Percentiles rank a stretch among this genome's conserved stretches.
Conservation (phyloP, 495 filamentous ascomycete species). For the Parachaetomium inaequale region DNA sequence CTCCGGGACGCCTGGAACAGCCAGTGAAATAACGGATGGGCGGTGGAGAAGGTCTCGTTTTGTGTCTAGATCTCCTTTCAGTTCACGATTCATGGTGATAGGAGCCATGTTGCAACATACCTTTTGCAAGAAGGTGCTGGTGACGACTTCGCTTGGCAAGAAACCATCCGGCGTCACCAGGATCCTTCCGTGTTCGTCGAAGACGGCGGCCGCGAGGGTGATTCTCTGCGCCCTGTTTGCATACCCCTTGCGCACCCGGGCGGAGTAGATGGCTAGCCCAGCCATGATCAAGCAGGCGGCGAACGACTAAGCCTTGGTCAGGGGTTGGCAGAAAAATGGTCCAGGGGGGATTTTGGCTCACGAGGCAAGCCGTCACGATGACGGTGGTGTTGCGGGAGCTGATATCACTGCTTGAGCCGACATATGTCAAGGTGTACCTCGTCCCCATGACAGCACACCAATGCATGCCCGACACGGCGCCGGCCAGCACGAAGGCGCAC, state of each 20-base stretch:
- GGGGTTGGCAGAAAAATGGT: background rate
- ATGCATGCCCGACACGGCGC: slow-evolving; percentile 82
- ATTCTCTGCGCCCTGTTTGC: slow-evolving; percentile 70
- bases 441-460: slow-evolving; percentile 79
- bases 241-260: slow-evolving; percentile 52
- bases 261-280: slow-evolving; percentile 51
- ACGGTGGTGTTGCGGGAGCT: slow-evolving; percentile 56
- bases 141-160: slow-evolving; percentile 79
- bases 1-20: slow-evolving; percentile 73
- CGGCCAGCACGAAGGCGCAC: slow-evolving; percentile 64
- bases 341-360: slow-evolving; percentile 28
- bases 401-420: slow-evolving; percentile 30
- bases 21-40: slow-evolving; percentile 83
- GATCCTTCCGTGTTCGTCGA: slow-evolving; percentile 69
- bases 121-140: slow-evolving; percentile 68
- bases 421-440: slow-evolving; percentile 49
- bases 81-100: background rate
- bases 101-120: background rate
- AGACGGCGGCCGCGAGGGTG: slow-evolving; percentile 70
- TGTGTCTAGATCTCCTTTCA: slow-evolving; percentile 48
- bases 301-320: slow-evolving; percentile 46
- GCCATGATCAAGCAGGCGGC: slow-evolving; percentile 55
- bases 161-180: slow-evolving; percentile 76
- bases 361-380: slow-evolving; percentile 62
- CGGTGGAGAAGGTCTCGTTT: slow-evolving; percentile 70